Conservation (phyloP, 768 basidiomycete genomes). For the Termitomyces sp. region DNA sequence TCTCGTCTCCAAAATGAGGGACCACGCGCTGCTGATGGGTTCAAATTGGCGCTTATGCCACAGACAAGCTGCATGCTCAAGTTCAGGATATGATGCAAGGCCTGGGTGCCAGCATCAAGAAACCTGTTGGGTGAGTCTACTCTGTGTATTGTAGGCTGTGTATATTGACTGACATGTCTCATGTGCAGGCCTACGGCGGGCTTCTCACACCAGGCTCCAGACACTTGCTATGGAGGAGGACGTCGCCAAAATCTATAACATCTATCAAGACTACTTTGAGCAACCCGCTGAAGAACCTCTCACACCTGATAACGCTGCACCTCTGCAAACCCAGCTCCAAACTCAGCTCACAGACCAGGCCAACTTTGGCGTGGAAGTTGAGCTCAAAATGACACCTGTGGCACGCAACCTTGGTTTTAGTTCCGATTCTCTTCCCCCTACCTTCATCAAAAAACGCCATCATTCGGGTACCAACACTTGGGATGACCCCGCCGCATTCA, state of each 20-base stretch:
- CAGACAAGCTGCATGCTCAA: not conserved
- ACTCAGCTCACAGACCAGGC: conserved; percentile 4
- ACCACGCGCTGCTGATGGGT: not conserved
- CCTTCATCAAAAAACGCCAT: conserved; percentile 20
- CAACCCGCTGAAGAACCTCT: not conserved
- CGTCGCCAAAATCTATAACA: not conserved
- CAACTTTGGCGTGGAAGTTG: conserved; percentile 7
- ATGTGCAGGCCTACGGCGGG: not conserved
- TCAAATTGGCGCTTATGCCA: not conserved
- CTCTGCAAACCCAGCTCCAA: not conserved
- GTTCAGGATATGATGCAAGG: conserved; percentile 6
- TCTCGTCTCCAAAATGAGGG: not conserved
- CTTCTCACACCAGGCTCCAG: conserved; percentile 6
- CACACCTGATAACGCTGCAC: not conserved
- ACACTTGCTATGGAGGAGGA: conserved; percentile 7
- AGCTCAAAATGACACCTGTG: conserved; percentile 5
- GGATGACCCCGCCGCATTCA: conserved; percentile 6
- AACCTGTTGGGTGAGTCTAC: not conserved
- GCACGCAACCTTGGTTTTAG: conserved; percentile 13
- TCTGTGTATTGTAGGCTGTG: not conserved
- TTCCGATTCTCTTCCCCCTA: conserved; percentile 16
- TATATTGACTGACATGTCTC: not conserved
- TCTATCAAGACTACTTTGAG: conserved; percentile 10
- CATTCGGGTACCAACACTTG: conserved; percentile 13
- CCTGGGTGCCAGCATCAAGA: not conserved